Evolutionary conservation across 106 monocot species (phyloP).

Genomic region (Allium cepa): DNA sequence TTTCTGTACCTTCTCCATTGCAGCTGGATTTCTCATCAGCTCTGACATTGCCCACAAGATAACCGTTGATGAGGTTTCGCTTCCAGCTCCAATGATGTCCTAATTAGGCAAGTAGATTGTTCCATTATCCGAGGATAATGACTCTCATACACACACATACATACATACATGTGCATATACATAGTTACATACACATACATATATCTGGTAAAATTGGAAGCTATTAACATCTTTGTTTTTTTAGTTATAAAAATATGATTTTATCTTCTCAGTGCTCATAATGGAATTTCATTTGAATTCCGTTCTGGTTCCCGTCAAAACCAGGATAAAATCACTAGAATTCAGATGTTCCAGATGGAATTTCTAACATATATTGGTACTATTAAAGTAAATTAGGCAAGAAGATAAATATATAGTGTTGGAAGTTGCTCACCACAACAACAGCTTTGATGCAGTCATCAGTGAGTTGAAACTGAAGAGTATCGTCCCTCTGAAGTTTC

Average conservation of each 20-base stretch:
- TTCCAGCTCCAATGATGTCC: not conserved
- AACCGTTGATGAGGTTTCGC: too few relatives aligned
- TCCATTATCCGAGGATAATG: not conserved
- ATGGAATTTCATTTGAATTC: not conserved
- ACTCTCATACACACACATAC: not conserved
- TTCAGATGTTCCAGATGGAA: not conserved
- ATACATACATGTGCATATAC: too few relatives aligned
- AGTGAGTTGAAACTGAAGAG: constrained; percentile 1
- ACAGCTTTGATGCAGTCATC: constrained; percentile 19
- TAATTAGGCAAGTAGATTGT: not conserved
- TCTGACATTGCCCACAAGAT: too few relatives aligned
- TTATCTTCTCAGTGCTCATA: too few relatives aligned
- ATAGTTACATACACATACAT: too few relatives aligned
- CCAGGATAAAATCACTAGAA: too few relatives aligned
- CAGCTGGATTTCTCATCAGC: too few relatives aligned
- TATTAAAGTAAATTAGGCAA: not conserved
- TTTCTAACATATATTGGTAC: too few relatives aligned
- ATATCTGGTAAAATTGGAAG: not conserved
- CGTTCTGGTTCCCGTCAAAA: not conserved
- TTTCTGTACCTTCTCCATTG: too few relatives aligned
- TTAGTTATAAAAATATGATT: not conserved
- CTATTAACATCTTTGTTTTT: not conserved
- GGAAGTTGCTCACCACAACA: constrained; percentile 1
- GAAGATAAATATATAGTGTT: not conserved
- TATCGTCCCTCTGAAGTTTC: constrained; percentile 16